These are phyloP conservation scores for Saturnispora halmiae DNA, from an alignment of 805 yeast genomes.

Conservation along the genomic window DNA sequence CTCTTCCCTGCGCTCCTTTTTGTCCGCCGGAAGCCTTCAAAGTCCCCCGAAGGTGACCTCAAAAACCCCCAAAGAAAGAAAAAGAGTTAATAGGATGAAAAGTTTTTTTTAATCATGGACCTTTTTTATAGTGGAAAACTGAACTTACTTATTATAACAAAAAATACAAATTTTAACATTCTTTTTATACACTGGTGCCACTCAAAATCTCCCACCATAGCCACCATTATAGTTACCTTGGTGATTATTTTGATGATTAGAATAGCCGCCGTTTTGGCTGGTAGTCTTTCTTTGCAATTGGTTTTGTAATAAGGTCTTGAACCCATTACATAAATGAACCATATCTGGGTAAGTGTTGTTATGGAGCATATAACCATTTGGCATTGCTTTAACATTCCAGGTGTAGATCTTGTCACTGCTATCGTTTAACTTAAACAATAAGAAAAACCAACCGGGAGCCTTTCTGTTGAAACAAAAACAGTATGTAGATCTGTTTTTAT, in stretches of 20 bases:
- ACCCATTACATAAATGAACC: slow-evolving; percentile 84
- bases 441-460: slow-evolving; percentile 87
- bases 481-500: slow-evolving; percentile 82
- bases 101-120: not conserved
- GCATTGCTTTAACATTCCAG: slow-evolving; percentile 88
- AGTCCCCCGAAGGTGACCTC: not conserved
- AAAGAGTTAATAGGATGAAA: not conserved
- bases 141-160: slow-evolving; percentile 3
- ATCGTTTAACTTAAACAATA: slow-evolving; percentile 72
- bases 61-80: not conserved
- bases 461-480: slow-evolving; percentile 85
- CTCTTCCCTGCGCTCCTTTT: slow-evolving; percentile 7
- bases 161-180: not conserved
- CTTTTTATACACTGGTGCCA: no score
- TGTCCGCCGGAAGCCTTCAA: slow-evolving; percentile 5
- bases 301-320: slow-evolving; percentile 47
- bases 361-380: slow-evolving; percentile 74
- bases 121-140: slow-evolving; percentile 4
- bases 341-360: slow-evolving; percentile 84
- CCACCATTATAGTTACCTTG: slow-evolving; percentile 8
- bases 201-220: slow-evolving; percentile 10
- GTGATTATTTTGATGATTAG: not conserved
- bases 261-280: slow-evolving; percentile 13
- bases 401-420: slow-evolving; percentile 58
- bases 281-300: slow-evolving; percentile 20